Evolutionary conservation across 192 early-diverging fungal genomes (phyloP).

Genomic region (Endogone sp.): DNA sequence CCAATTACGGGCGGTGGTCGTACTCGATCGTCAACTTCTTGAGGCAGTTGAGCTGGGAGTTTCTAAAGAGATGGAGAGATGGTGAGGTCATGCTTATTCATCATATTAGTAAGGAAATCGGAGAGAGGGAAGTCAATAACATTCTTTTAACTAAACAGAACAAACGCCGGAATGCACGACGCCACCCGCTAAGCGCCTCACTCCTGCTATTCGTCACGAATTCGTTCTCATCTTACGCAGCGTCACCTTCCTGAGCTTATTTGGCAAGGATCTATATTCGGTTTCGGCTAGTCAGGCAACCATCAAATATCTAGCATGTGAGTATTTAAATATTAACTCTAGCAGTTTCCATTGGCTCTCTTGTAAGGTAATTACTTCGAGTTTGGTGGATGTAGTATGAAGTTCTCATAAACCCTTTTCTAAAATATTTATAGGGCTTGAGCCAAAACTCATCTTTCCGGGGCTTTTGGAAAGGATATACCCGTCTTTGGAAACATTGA

Average conservation of each 20-base stretch:
- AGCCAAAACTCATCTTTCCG: slow-evolving; percentile 75
- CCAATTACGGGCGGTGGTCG: slow-evolving; percentile 89
- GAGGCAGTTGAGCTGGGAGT: slow-evolving; percentile 60
- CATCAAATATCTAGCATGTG: slow-evolving; percentile 69
- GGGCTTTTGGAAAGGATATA: slow-evolving; percentile 82
- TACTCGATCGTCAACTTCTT: slow-evolving; percentile 66
- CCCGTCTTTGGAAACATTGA: slow-evolving; percentile 80
- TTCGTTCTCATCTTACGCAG: slow-evolving; percentile 65
- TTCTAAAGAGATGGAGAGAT: slow-evolving; percentile 59
- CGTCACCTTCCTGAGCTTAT: slow-evolving; percentile 64
- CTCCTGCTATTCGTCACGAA: slow-evolving; percentile 40
- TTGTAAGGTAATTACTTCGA: not conserved
- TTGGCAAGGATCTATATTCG: slow-evolving; percentile 66
- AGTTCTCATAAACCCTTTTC: not conserved
- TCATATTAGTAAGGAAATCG: not conserved
- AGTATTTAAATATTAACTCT: slow-evolving; percentile 8
- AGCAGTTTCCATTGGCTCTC: too few relatives aligned
- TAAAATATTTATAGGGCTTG: slow-evolving; percentile 42
- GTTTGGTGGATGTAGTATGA: not conserved
- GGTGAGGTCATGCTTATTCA: slow-evolving; percentile 15
- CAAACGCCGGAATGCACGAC: slow-evolving; percentile 55
- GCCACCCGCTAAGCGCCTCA: slow-evolving; percentile 53
- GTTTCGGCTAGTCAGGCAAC: slow-evolving; percentile 57
- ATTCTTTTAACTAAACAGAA: slow-evolving; percentile 38
- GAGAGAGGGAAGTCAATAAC: too few relatives aligned